Evolutionary conservation across 495 filamentous ascomycete species (phyloP), one percentile per base, ranked within the genome.

Genomic region (Xylaria venustula): DNA sequence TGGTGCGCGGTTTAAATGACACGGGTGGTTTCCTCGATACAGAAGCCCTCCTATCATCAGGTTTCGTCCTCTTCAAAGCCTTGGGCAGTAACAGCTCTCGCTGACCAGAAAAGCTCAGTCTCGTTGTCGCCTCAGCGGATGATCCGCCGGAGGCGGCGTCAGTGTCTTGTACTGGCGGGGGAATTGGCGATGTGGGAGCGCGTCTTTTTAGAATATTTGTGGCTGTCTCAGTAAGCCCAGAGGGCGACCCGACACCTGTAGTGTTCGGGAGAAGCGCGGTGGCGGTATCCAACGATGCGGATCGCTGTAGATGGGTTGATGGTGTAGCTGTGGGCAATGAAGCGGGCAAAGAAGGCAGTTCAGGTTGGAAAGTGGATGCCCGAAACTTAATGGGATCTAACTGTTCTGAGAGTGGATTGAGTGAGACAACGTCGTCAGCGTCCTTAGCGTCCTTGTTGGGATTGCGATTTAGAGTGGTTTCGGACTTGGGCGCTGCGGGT

Each of bases 1-100:
- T 67, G 26, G 61, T 63, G 30, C 68, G 73, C 30, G 69, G 70
- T 64, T 71, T 75, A 57, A 73, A 79, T 25, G 78, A 79, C 28
- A 76, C 58, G 7, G 77, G 78, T 57, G 78, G 78, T 46, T 78
- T 77, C 37, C 64, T 65, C 54, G 67, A 69, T 47, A 73, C 23
- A 7, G 65, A 64, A 44, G 60, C 73, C 48, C 71, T 75, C 61
- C 64, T 76, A 11, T 79, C 79, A 73, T 79, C 71, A 17, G 68
- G 56, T 55, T 63, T 67, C 53, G 66, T 62, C 23, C 61, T 64
- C 49, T 68, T 59, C 45, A 74, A 42, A 19, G 71, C 62, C 53
- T 73, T 77, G 48, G 72, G 72, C 30, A 75, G 60, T 41, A 76
- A 41, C 40, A 75, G 60, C 59, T 79, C 75, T 14, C 75, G 75